These are phyloP conservation scores for Scytalidium lignicola DNA, from an alignment of 2,329 filamentous ascomycete species.

Conservation along the genomic window DNA sequence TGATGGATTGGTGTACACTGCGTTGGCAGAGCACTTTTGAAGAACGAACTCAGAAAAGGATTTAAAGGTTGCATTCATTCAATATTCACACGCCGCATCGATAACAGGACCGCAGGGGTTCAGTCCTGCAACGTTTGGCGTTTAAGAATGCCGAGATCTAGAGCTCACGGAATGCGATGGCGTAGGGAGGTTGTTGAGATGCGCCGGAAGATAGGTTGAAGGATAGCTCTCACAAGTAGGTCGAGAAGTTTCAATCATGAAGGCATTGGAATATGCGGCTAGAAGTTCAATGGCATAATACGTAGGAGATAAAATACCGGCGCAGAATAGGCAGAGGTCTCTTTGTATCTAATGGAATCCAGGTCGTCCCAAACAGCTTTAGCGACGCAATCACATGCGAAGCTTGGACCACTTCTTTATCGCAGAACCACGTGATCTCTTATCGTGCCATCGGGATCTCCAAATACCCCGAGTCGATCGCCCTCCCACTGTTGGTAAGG, in stretches of 20 bases:
- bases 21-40: conserved; percentile 85
- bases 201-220: neutral
- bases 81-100: conserved; percentile 23
- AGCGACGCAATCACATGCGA: neutral
- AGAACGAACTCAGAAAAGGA: conserved; percentile 97
- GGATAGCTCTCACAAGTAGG: neutral
- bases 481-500: no score
- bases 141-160: neutral
- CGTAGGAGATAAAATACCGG: neutral
- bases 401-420: neutral
- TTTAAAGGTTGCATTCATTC: conserved; percentile 97
- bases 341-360: neutral
- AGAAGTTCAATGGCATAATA: neutral
- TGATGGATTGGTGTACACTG: conserved; percentile 91
- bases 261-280: neutral
- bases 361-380: neutral
- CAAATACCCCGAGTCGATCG: no score
- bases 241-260: neutral
- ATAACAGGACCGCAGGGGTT: neutral
- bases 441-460: neutral
- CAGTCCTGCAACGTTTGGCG: neutral
- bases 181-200: neutral
- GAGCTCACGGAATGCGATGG: neutral
- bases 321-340: neutral
- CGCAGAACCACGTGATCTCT: neutral